A percentile compares a stretch with the other conserved stretches of the same genome.
Conservation (phyloP, 495 filamentous ascomycete species). For the Penicillium coffeae region DNA sequence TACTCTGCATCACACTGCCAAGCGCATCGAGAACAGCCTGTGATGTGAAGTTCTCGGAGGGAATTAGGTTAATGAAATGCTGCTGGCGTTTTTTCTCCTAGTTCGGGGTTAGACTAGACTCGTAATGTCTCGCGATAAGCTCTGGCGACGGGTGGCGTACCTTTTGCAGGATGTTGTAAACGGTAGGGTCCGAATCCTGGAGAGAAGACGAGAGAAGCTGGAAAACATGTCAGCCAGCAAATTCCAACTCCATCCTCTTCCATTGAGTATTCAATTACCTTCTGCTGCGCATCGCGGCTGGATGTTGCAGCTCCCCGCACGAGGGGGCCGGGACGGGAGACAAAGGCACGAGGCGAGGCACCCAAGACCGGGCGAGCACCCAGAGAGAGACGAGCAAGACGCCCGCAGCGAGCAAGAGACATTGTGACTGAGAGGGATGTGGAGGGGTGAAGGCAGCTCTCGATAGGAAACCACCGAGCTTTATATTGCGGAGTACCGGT, state of each 20-base stretch:
- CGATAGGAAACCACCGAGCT: slow-evolving; percentile 24
- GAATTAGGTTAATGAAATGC: slow-evolving; percentile 97
- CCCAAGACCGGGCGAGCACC: slow-evolving; percentile 23
- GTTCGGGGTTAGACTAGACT: slow-evolving; percentile 12
- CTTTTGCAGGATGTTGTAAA: slow-evolving; percentile 86
- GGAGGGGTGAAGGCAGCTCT: slow-evolving; percentile 2
- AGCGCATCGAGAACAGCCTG: slow-evolving; percentile 94
- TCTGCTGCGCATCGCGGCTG: slow-evolving; percentile 41
- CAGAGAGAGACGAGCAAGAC: slow-evolving; percentile 39
- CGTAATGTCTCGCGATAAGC: neutral
- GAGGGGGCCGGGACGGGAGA: slow-evolving; percentile 21
- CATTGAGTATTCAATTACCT: slow-evolving; percentile 26
- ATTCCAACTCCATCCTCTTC: neutral
- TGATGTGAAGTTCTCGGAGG: slow-evolving; percentile 98
- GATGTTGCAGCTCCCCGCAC: slow-evolving; percentile 37
- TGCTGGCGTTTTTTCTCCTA: slow-evolving; percentile 95
- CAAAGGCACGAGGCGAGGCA: slow-evolving; percentile 18
- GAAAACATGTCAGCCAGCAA: slow-evolving; percentile 4
- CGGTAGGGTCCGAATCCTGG: slow-evolving; percentile 78
- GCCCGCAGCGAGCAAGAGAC: slow-evolving; percentile 42
- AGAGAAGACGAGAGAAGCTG: slow-evolving; percentile 78
- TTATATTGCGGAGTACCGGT: slow-evolving; percentile 21
- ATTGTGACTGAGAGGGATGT: slow-evolving; percentile 23
- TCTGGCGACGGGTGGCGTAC: slow-evolving; percentile 41
- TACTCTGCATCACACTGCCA: slow-evolving; percentile 98